Evolutionary conservation across 2,329 filamentous ascomycete species (phyloP), one percentile per base, ranked within the genome.

Genomic region (Talaromyces marneffei): DNA sequence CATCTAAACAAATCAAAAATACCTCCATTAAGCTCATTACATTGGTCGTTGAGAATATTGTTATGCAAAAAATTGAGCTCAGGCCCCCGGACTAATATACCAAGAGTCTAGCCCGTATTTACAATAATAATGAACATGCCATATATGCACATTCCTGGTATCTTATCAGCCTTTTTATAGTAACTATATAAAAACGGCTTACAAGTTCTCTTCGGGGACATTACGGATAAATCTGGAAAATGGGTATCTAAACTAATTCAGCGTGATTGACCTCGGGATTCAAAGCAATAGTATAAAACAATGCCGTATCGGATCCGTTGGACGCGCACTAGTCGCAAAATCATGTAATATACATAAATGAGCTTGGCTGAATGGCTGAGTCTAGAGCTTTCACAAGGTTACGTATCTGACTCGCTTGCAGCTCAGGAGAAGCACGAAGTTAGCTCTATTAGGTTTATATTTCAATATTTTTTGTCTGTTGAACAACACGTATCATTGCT

Each of bases 11-110:
- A 23, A 33, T 1, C 18, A 31, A 18, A 31, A 10, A 29, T 18
- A 31, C 12, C 9, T 2, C 27, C 10, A 23, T 33, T 35, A 20
- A 33, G 48, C n/a, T 16, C 33, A 46, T 37, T 35, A 12, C 18
- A 57, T 58, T 33, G 31, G 27, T n/a, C 23, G 20, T 16, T 50
- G 20, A n/a, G 10, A 23, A 18, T 8, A 35, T 33, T 20, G 29
- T 18, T 27, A 50, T 58, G 56, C 31, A 29, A 37, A 35, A 37
- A 35, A 58, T 18, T 58, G 56, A 39, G 42, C 42, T 58, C 56
- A 39, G 56, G 31, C 56, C 42, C 27, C 31, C 39, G 2, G 23
- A 50, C 42, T 39, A 39, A 20, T 25, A 20, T 12, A 35, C 20
- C 42, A 27, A 37, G 31, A 39, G 40, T 31, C 40, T 48, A 50